phyloP scores from a whole-genome alignment of 306 rosid genomes.

The Glycyrrhiza uralensis region DNA sequence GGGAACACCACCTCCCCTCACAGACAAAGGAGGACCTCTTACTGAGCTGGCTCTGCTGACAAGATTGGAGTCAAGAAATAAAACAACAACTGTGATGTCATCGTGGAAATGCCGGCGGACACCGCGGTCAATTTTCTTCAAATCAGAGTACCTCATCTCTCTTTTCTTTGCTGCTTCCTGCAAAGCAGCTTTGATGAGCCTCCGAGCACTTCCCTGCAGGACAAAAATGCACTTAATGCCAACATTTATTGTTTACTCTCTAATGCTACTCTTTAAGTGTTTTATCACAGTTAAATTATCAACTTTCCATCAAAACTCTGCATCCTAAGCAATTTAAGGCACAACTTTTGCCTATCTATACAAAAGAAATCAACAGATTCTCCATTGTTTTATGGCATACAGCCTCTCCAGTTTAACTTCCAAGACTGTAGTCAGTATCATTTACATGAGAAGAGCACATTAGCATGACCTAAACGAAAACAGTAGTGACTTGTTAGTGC shows the following conservation, averaged over 20 bases:
- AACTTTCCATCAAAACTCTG: background rate
- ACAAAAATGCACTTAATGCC: slow-evolving; percentile 14
- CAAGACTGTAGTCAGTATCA: background rate
- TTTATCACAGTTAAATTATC: background rate
- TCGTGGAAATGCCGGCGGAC: slow-evolving; percentile 93
- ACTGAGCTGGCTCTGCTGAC: slow-evolving; percentile 69
- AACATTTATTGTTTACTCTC: slow-evolving; percentile 1
- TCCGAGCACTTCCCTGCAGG: slow-evolving; percentile 82
- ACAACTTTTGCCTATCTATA: background rate
- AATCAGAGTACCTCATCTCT: slow-evolving; percentile 91
- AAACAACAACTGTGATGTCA: slow-evolving; percentile 74
- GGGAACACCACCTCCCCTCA: slow-evolving; percentile 70
- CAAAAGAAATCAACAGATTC: background rate
- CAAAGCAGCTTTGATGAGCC: slow-evolving; percentile 71
- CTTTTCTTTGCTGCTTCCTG: slow-evolving; percentile 91
- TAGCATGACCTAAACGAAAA: slow-evolving; percentile 6
- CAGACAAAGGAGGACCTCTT: slow-evolving; percentile 52
- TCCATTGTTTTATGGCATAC: background rate
- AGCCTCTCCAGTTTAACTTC: background rate
- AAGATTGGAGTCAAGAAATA: slow-evolving; percentile 74
- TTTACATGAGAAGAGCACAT: slow-evolving; percentile 3
- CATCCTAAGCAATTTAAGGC: background rate
- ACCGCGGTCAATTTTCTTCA: slow-evolving; percentile 85
- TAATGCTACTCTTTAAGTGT: background rate
- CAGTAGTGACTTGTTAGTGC: slow-evolving; percentile 1